Conservation (phyloP, 2,329 filamentous ascomycete species). For the Fusarium agapanthi region DNA sequence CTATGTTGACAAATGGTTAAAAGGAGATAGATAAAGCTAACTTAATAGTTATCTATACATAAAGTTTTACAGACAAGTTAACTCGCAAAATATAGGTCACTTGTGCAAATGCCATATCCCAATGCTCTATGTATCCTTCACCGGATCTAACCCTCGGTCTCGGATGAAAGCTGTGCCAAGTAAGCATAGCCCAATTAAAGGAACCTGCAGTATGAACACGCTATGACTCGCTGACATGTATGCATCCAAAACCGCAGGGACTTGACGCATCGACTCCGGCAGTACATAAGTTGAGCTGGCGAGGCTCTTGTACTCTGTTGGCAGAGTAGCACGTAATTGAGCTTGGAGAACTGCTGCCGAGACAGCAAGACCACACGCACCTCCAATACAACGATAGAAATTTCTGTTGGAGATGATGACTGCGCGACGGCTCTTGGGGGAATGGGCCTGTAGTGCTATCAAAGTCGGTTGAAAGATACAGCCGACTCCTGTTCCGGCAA, state of each 20-base stretch:
- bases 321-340: not conserved
- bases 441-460: not conserved
- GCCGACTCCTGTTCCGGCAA: not conserved
- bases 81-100: not conserved
- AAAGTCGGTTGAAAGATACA: not conserved
- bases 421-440: not conserved
- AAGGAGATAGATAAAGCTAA: too few species aligned
- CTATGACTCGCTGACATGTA: slow-evolving; percentile 4
- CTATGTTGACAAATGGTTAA: too few species aligned
- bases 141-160: not conserved
- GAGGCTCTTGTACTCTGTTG: not conserved
- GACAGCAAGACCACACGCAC: not conserved
- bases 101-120: rapidly evolving
- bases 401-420: slow-evolving; percentile 1
- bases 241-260: not conserved
- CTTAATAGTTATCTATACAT: too few species aligned
- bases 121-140: not conserved
- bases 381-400: slow-evolving; percentile 2
- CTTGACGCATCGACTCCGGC: not conserved
- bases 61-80: too few species aligned
- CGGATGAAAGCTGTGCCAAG: not conserved
- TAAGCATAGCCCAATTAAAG: not conserved
- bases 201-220: not conserved
- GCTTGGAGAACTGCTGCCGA: not conserved
- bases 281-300: not conserved